A percentile compares a stretch with the other conserved stretches of the same genome.
Evolutionary conservation across 805 yeast genomes (phyloP).

Genomic region (Vanderwaltozyma tropicalis): DNA sequence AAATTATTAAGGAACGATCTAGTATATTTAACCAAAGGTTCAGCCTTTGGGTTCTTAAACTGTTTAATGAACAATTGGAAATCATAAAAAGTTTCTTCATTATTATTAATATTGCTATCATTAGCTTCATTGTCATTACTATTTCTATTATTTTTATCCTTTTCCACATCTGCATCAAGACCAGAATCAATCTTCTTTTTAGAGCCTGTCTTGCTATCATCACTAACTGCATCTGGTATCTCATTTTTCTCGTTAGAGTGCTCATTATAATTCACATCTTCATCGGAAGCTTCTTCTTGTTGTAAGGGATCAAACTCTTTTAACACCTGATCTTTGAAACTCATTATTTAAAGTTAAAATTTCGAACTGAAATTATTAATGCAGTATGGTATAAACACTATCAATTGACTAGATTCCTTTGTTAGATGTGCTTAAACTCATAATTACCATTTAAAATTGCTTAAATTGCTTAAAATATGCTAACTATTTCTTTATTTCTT

Average conservation of each 20-base stretch:
- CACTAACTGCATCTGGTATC: neutral
- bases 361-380: no score
- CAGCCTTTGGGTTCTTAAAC: slow-evolving; percentile 66
- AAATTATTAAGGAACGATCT: slow-evolving; percentile 78
- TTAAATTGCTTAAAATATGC: no score
- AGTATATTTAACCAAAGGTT: slow-evolving; percentile 78
- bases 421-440: no score
- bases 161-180: neutral
- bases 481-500: no score
- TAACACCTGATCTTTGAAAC: slow-evolving; percentile 4
- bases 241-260: neutral
- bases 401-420: no score
- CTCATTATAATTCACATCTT: no score
- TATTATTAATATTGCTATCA: neutral
- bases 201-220: neutral
- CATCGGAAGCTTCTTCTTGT: neutral
- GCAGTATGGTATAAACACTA: no score
- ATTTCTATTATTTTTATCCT: neutral
- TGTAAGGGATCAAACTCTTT: slow-evolving; percentile 8
- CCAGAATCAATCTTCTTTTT: neutral
- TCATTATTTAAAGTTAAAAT: no score
- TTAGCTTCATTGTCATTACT: no score
- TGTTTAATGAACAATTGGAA: slow-evolving; percentile 71
- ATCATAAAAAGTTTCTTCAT: slow-evolving; percentile 43
- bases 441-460: no score